Base-by-base conservation (phyloP, 306 rosid species). In the Trichosanthes cucumerina region DNA sequence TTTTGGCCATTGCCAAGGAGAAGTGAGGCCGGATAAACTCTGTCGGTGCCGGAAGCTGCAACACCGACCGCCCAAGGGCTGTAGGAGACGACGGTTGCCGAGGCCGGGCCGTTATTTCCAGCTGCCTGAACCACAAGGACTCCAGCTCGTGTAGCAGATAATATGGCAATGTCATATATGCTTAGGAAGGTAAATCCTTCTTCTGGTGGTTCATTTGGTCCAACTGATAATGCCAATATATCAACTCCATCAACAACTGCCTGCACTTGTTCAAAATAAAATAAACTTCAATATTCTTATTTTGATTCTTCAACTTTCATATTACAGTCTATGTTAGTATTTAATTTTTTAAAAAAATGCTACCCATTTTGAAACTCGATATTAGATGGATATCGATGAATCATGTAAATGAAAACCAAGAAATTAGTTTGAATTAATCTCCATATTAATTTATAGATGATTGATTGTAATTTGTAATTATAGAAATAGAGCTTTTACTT, bases 61-160 rank as follows among this genome's bases (percentile, higher is more conserved):
- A 86, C 97, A 38, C 91, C 85, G 0, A 91, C 70, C 5, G 85
- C 87, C 97, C 97, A 95, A 7, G 99, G 99, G 82, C 97, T 91
- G 79, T 78, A 92, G 4, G 97, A 89, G 18, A 91, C 81, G 16
- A 90, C 85, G 3, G 86, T 80, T n/a, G 93, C 90, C 82, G 89
- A 73, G 19, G 58, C 58, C 2, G 99, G 99, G 13, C 99, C 99
- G 0, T 69, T 80, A 81, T 95, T 95, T 2, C 97, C 97, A 6
- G 91, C 89, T 8, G 99, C 97, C 82, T 95, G 92, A 49, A 85
- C 90, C 80, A 95, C 97, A 6, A 95, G 81, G 74, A 92, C 83
- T 43, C 99, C 97, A 49, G 99, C 99, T 78, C 86, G 83, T 69
- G 87, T 75, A 12, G 96, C 99, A 85, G 79, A 85, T 81, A 89